phyloP scores from a whole-genome alignment of 495 filamentous ascomycete genomes.

The Pseudotulostoma volvatum region DNA sequence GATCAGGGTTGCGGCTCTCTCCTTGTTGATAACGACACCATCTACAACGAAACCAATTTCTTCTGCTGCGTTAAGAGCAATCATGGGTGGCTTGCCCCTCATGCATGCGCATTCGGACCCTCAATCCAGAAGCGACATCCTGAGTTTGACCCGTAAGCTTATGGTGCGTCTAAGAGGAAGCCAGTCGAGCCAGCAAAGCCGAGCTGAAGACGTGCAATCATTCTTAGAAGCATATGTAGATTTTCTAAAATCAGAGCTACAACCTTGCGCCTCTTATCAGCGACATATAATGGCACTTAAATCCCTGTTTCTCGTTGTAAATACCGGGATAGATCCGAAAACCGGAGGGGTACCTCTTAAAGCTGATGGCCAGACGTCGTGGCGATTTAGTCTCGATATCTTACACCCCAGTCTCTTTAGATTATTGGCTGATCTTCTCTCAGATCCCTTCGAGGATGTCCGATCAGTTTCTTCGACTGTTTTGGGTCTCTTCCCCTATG shows the following conservation, averaged over 20 bases:
- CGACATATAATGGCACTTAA: constrained; percentile 69
- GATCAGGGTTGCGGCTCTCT: constrained; percentile 58
- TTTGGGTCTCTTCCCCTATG: constrained; percentile 30
- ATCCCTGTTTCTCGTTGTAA: constrained; percentile 42
- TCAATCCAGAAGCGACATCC: constrained; percentile 59
- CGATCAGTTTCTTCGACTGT: constrained; percentile 45
- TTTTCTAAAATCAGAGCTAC: constrained; percentile 56
- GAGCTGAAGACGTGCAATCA: constrained; percentile 24
- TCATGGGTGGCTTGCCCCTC: constrained; percentile 43
- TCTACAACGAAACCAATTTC: constrained; percentile 56
- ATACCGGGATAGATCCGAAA: constrained; percentile 32
- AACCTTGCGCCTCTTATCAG: constrained; percentile 67
- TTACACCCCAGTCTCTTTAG: constrained; percentile 32
- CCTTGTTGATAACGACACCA: constrained; percentile 52
- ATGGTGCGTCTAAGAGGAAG: constrained; percentile 37
- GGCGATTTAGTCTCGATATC: constrained; percentile 38
- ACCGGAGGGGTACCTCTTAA: constrained; percentile 6
- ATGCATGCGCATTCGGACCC: constrained; percentile 75
- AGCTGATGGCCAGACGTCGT: constrained; percentile 18
- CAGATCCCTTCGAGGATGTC: constrained; percentile 90
- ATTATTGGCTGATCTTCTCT: constrained; percentile 54
- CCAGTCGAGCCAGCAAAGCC: not conserved
- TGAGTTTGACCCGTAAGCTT: constrained; percentile 49
- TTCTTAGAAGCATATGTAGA: constrained; percentile 55
- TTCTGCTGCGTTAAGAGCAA: constrained; percentile 34